Percentiles rank a stretch among this genome's conserved stretches.
Evolutionary conservation across 345 rosid species (phyloP).

Genomic region (Psidium friedrichsthalianum): DNA sequence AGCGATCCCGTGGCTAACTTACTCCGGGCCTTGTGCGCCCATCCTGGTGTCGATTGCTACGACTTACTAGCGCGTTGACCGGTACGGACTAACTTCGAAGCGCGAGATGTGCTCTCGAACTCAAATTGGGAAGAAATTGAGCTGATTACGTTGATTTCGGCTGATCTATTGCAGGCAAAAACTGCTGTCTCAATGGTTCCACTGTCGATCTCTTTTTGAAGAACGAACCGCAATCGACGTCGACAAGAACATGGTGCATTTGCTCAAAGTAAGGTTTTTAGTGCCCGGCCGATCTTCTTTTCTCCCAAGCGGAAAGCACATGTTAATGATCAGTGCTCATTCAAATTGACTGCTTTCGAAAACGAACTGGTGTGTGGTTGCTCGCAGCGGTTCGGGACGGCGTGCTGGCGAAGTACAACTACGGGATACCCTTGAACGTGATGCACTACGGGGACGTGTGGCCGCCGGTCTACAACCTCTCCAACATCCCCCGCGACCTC

Average conservation of each 20-base stretch:
- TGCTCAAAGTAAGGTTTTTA: constrained; percentile 62
- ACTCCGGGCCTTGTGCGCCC: constrained; percentile 38
- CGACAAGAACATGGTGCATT: constrained; percentile 79
- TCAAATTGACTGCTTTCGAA: not conserved
- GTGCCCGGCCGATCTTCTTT: not conserved
- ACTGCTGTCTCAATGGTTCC: constrained; percentile 79
- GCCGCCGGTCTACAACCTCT: constrained; percentile 67
- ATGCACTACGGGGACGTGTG: constrained; percentile 45
- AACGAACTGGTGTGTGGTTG: not conserved
- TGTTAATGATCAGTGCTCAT: not conserved
- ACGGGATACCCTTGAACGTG: constrained; percentile 44
- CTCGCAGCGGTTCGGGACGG: constrained; percentile 56
- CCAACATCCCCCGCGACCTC: constrained; percentile 56
- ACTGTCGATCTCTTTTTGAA: constrained; percentile 40
- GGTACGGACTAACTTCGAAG: constrained; percentile 21
- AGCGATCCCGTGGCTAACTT: constrained; percentile 40
- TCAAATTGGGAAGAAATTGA: not conserved
- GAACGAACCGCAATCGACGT: constrained; percentile 73
- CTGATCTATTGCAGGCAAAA: constrained; percentile 31
- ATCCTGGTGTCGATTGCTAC: constrained; percentile 66
- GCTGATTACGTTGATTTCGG: not conserved
- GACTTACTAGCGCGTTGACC: constrained; percentile 55
- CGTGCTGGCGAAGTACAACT: constrained; percentile 56
- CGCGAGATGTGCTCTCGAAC: not conserved
- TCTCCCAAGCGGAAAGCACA: not conserved